A percentile compares a stretch with the other conserved stretches of the same genome.
Evolutionary conservation across 2,329 filamentous ascomycete genomes (phyloP).

Genomic region (Pseudocercospora vitis): DNA sequence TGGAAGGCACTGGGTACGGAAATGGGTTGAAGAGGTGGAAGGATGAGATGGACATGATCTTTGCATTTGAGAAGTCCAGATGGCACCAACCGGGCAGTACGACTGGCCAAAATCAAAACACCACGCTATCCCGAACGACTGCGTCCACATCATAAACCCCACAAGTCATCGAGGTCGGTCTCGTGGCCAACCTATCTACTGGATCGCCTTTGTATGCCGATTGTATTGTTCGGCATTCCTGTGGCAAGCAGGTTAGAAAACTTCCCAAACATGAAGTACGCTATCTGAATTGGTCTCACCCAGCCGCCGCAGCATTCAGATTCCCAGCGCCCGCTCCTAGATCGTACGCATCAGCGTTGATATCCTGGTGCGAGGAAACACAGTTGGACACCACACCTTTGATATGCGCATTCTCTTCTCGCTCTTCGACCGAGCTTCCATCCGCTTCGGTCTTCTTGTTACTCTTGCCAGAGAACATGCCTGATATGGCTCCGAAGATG

Average conservation of each 20-base stretch:
- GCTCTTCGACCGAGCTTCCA: constrained; percentile 35
- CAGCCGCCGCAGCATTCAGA: constrained; percentile 29
- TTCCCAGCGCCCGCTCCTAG: constrained; percentile 34
- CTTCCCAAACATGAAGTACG: no score
- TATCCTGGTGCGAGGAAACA: background rate
- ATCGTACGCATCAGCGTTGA: constrained; percentile 9
- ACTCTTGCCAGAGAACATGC: constrained; percentile 38
- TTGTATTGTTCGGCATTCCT: constrained; percentile 32
- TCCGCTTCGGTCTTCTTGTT: constrained; percentile 35
- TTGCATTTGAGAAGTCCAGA: background rate
- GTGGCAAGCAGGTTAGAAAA: no score
- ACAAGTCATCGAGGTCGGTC: background rate
- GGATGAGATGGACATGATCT: no score
- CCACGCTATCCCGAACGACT: background rate
- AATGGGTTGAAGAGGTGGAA: constrained; percentile 27
- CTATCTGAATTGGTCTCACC: no score
- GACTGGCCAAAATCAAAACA: background rate
- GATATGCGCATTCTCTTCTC: constrained; percentile 31
- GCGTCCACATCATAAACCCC: background rate
- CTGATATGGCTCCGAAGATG: constrained; percentile 39
- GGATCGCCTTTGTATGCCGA: constrained; percentile 25
- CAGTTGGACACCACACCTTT: constrained; percentile 27
- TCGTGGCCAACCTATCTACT: no score
- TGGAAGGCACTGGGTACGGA: constrained; percentile 42
- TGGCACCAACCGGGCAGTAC: no score